phyloP scores from a whole-genome alignment of 768 basidiomycete genomes.

The Boletus sp. region DNA sequence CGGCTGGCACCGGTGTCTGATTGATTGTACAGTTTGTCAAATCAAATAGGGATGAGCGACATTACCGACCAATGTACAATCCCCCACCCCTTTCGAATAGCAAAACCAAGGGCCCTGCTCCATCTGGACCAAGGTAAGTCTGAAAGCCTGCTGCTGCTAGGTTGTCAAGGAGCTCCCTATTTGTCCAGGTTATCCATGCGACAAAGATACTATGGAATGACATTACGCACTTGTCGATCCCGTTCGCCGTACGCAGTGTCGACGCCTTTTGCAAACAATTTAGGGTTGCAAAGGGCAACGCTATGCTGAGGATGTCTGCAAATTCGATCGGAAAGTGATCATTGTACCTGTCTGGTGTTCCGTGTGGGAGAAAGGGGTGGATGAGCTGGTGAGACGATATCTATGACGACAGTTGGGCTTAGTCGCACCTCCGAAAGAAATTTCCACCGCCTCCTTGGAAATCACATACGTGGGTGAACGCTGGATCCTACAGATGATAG shows the following conservation, averaged over 20 bases:
- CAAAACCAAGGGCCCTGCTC: slow-evolving; percentile 34
- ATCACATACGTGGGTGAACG: slow-evolving; percentile 31
- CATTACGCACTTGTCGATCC: slow-evolving; percentile 22
- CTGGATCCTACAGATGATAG: slow-evolving; percentile 22
- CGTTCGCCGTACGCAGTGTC: slow-evolving; percentile 8
- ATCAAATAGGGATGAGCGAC: neutral
- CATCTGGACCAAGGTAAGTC: slow-evolving; percentile 38
- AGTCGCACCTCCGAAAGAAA: slow-evolving; percentile 14
- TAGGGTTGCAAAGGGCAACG: slow-evolving; percentile 22
- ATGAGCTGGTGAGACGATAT: neutral
- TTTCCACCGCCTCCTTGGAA: slow-evolving; percentile 12
- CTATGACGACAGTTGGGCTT: neutral
- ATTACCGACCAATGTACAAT: slow-evolving; percentile 36
- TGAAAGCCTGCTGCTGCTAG: slow-evolving; percentile 38
- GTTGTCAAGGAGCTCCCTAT: slow-evolving; percentile 39
- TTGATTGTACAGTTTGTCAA: neutral
- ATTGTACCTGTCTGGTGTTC: slow-evolving; percentile 24
- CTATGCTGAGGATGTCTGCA: slow-evolving; percentile 22
- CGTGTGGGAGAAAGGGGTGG: neutral
- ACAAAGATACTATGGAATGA: neutral
- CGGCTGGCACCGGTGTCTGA: slow-evolving; percentile 41
- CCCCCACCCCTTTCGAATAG: slow-evolving; percentile 36
- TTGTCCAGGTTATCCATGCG: neutral
- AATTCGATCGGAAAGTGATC: slow-evolving; percentile 26
- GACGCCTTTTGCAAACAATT: slow-evolving; percentile 13